Evolutionary conservation across 2,329 filamentous ascomycete species (phyloP), one percentile per base, ranked within the genome.

Genomic region (Bipolaris sorokiniana): DNA sequence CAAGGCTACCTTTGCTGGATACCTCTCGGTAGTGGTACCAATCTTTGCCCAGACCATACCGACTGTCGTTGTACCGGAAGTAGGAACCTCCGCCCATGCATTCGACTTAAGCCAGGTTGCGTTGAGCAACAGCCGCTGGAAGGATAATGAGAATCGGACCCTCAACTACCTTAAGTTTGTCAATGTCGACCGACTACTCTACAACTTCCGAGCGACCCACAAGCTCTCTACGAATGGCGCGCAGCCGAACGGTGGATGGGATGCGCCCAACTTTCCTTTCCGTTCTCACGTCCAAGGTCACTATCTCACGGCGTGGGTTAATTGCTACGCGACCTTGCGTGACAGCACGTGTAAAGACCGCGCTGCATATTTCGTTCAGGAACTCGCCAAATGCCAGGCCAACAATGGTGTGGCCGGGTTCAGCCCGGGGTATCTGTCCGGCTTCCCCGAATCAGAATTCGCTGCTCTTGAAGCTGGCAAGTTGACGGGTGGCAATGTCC

Each of bases 211-310:
- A 16, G 60, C 70, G 28, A 83, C 76, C 45, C 82, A 83, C 54
- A 72, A 76, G 16, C 62, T 83, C 0, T 78, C 77, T 3, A 84
- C 81, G 7, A 74, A 80, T 2, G 79, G 79, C 1, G 82, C 82
- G 1, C 59, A 70, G 1, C 47, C 74, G 5, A 82, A 82, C 46
- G 81, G 81, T 2, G 83, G 82, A 2, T 84, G 83, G 83, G 83
- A 85, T 65, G 80, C 80, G 1, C 83, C 83, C 1, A 72, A 79
- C 45, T 84, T 85, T 42, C 82, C 83, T 0, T 85, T 85, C 64
- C 78, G 82, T 13, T 78, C 77, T 0, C 83, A 84, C 48, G 63
- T 77, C 18, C 83, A 85, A 55, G 83, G 83, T 0, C 83, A 84
- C 64, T 79, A 79, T 31, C 76, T 84, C 31, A 81, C 76, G 1